Base-by-base conservation (phyloP, 169 alveolate species). In the Babesia ovis region DNA sequence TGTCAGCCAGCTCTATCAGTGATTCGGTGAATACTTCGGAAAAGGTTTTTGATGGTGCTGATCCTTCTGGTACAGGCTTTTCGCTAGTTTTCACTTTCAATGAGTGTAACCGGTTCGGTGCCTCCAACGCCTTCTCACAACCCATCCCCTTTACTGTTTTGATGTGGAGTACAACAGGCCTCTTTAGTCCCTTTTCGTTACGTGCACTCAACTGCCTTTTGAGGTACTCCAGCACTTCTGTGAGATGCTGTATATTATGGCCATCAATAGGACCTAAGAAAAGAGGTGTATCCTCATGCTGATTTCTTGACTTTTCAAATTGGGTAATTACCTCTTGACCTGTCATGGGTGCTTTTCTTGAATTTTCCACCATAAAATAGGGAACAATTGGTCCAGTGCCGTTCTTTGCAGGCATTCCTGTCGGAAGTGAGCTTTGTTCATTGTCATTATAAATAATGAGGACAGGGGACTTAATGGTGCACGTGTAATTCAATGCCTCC, bases 361-460 rank as follows among this genome's bases (percentile, higher is more conserved):
- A 31, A 3, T 27, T 56, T 27, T 71, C 69, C 22, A 48, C 11
- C 79, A 79, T 71, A 29, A 70, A 60, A 48, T 53, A 77, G 23
- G 86, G 82, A 25, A 82, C 77, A 23, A 87, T 67, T 8, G 92
- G 91, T 2, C 71, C 70, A 2, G 59, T 58, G 23, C 91, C 91
- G 25, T 71, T 59, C 42, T 62, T 79, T 23, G 88, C 71, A 18
- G 71, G 60, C 68, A 85, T 60, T 43, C 89, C 94, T 8, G 95
- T 91, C 16, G 95, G 95, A 32, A 92, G 85, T 11, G 95, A 90
- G 37, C 84, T 89, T 58, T 91, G 95, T 32, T 88, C 94, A 66
- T 93, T 93, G 77, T 93, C 97, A 66, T 93, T 93, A 58, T 91
- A 86, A 41, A 93, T 86, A 18, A 93, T 89, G 61, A 93, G 64